phyloP scores from a whole-genome alignment of 441 rosid genomes.

The Hura crepitans region DNA sequence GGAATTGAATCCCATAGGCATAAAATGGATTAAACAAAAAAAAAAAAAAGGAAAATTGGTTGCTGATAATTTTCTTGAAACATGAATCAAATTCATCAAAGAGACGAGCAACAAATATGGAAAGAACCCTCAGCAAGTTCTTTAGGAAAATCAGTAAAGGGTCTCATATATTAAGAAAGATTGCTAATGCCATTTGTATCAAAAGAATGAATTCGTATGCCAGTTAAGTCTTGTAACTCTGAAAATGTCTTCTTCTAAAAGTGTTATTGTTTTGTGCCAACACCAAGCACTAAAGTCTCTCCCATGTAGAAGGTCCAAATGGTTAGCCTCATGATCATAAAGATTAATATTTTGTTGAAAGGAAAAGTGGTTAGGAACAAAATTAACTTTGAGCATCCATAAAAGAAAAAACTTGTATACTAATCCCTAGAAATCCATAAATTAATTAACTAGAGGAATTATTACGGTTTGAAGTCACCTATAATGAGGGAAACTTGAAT shows the following conservation, averaged over 20 bases:
- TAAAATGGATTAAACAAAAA: too few relatives aligned
- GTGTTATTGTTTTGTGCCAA: constrained; percentile 93
- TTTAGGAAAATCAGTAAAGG: constrained; percentile 67
- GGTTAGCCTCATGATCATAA: constrained; percentile 70
- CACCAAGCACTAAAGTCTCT: constrained; percentile 99
- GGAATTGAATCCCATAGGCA: too few relatives aligned
- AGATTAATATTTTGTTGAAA: constrained; percentile 57
- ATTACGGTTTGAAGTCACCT: constrained; percentile 6
- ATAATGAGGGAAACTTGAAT: neutral
- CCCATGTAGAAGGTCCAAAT: constrained; percentile 85
- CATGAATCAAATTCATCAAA: too few relatives aligned
- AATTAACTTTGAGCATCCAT: neutral
- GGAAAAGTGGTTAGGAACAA: constrained; percentile 8
- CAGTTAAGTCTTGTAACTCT: constrained; percentile 80
- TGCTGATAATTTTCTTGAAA: too few relatives aligned
- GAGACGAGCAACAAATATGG: constrained; percentile 10
- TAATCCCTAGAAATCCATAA: neutral
- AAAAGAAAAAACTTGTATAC: neutral
- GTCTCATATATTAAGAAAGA: constrained; percentile 80
- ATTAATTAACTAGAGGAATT: neutral
- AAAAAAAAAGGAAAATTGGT: too few relatives aligned
- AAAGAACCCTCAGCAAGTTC: constrained; percentile 60
- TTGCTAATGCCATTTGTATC: constrained; percentile 59
- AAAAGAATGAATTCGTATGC: constrained; percentile 75
- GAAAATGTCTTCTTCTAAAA: constrained; percentile 79